phyloP scores from a whole-genome alignment of 2,329 filamentous ascomycete species.

The Colletotrichum spinosum region DNA sequence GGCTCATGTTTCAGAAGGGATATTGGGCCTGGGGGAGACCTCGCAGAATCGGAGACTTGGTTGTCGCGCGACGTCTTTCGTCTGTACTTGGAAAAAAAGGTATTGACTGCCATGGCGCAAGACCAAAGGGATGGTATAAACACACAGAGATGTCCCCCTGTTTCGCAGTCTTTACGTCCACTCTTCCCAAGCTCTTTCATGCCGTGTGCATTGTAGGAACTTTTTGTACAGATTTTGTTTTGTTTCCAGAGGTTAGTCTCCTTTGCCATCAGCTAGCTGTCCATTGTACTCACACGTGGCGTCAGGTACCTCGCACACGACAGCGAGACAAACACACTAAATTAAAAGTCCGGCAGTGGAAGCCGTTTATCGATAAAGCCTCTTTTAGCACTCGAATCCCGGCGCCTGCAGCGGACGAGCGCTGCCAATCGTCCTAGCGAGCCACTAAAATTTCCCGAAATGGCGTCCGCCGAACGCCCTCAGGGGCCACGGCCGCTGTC shows the following conservation, averaged over 20 bases:
- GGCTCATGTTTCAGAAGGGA: slow-evolving; percentile 36
- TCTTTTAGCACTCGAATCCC: slow-evolving; percentile 24
- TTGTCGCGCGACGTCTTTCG: slow-evolving; percentile 32
- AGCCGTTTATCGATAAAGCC: slow-evolving; percentile 32
- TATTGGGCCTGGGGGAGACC: slow-evolving; percentile 28
- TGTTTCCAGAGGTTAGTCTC: too few species aligned
- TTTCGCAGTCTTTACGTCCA: too few species aligned
- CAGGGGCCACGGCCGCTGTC: slow-evolving; percentile 37
- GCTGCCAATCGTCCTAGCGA: slow-evolving; percentile 34
- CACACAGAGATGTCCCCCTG: background rate
- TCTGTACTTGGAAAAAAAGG: slow-evolving; percentile 24
- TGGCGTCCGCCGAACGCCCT: slow-evolving; percentile 31
- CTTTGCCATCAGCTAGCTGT: too few species aligned
- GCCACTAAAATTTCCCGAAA: slow-evolving; percentile 37
- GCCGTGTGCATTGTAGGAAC: too few species aligned
- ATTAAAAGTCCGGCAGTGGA: slow-evolving; percentile 22
- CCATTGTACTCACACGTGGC: too few species aligned
- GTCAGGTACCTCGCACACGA: too few species aligned
- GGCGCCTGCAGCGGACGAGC: slow-evolving; percentile 37
- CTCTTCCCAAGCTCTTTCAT: too few species aligned
- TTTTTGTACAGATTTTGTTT: too few species aligned
- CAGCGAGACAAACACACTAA: too few species aligned
- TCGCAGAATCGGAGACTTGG: slow-evolving; percentile 7
- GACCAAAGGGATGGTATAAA: slow-evolving; percentile 9
- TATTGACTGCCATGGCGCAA: background rate